These are phyloP conservation scores for Vanderwaltozyma tropicalis DNA, from an alignment of 805 yeast genomes.

Conservation along the genomic window DNA sequence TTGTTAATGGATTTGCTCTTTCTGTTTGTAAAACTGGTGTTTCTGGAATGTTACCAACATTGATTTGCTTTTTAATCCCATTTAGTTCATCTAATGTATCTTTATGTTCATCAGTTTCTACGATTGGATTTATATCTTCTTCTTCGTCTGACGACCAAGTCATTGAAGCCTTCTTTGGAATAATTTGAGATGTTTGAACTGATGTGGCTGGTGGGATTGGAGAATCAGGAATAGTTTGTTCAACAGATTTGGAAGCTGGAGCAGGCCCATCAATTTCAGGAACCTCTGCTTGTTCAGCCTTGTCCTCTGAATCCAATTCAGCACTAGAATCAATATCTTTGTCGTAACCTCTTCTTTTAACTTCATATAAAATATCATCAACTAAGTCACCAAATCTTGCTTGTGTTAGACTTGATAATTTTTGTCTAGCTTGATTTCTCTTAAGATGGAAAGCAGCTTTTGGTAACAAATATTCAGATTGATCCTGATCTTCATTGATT, in stretches of 20 bases:
- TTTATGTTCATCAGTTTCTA: neutral
- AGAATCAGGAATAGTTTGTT: slow-evolving; percentile 5
- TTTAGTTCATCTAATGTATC: neutral
- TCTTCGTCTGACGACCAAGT: slow-evolving; percentile 80
- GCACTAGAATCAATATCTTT: neutral
- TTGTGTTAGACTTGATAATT: slow-evolving; percentile 74
- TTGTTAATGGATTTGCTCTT: neutral
- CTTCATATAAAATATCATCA: slow-evolving; percentile 79
- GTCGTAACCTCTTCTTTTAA: slow-evolving; percentile 62
- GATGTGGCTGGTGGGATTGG: slow-evolving; percentile 28
- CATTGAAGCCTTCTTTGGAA: slow-evolving; percentile 74
- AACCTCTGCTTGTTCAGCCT: neutral
- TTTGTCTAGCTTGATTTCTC: slow-evolving; percentile 90
- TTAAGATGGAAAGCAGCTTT: slow-evolving; percentile 75
- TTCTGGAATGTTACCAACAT: neutral
- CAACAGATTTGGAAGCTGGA: neutral
- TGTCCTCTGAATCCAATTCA: neutral
- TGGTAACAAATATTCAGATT: slow-evolving; percentile 58
- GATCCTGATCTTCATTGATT: slow-evolving; percentile 45
- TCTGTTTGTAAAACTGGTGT: neutral
- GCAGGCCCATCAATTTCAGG: neutral
- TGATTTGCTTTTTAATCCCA: too few relatives aligned
- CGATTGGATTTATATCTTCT: neutral
- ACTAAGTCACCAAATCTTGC: slow-evolving; percentile 81
- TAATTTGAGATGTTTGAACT: slow-evolving; percentile 54